A percentile compares a stretch with the other conserved stretches of the same genome.
Conservation (phyloP, 2,329 filamentous ascomycete genomes). For the Akanthomyces lecanii region DNA sequence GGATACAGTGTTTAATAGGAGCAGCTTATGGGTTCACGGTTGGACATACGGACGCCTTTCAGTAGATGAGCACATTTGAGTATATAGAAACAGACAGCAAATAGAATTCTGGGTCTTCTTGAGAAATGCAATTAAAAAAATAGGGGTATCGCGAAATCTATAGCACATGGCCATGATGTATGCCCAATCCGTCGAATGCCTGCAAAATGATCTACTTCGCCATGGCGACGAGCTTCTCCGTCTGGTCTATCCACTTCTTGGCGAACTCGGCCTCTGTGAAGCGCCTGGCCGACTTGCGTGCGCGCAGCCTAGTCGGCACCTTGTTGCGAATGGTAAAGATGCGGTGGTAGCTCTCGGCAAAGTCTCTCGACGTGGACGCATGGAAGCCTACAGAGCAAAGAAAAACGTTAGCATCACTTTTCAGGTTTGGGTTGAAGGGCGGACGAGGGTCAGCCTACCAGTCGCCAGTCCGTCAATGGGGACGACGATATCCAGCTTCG, state of each 20-base stretch:
- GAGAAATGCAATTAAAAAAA: background rate
- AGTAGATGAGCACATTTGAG: background rate
- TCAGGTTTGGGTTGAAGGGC: no score
- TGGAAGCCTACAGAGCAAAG: slow-evolving; percentile 23
- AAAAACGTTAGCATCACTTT: background rate
- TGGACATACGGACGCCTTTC: background rate
- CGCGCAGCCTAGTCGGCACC: slow-evolving; percentile 68
- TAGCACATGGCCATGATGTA: background rate
- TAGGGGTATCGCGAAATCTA: slow-evolving; percentile 19
- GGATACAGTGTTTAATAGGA: slow-evolving; percentile 45
- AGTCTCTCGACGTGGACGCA: slow-evolving; percentile 86
- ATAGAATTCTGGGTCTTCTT: background rate
- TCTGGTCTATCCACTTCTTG: slow-evolving; percentile 69
- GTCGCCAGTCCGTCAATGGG: slow-evolving; percentile 73
- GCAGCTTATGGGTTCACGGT: no score
- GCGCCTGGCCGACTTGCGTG: slow-evolving; percentile 70
- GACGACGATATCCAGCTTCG: slow-evolving; percentile 88
- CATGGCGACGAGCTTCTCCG: slow-evolving; percentile 64
- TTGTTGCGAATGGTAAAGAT: slow-evolving; percentile 71
- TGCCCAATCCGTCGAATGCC: background rate
- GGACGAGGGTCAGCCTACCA: slow-evolving; percentile 44
- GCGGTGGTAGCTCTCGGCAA: slow-evolving; percentile 73
- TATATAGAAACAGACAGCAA: background rate
- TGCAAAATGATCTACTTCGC: slow-evolving; percentile 16
- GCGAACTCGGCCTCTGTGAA: slow-evolving; percentile 89